Percentiles rank a stretch among this genome's conserved stretches.
phyloP scores from a whole-genome alignment of 1,284 basidiomycete genomes.

The Uromyces viciae-fabae region DNA sequence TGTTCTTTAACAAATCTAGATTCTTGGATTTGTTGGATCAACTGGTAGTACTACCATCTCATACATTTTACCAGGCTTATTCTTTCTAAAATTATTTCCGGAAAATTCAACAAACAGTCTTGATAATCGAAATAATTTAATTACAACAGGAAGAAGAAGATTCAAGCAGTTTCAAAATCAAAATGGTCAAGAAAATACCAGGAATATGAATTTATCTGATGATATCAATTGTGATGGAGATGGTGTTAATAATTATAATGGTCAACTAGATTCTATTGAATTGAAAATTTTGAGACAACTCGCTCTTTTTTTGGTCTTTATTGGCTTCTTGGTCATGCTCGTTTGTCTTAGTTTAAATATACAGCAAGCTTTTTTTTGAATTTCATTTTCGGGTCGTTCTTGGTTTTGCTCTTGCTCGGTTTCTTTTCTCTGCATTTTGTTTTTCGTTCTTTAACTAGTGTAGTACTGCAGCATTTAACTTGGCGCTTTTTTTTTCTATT shows the following conservation, averaged over 20 bases:
- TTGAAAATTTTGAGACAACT: constrained; percentile 60
- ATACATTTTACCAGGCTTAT: constrained; percentile 75
- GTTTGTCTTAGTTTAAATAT: constrained; percentile 62
- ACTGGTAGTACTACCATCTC: constrained; percentile 94
- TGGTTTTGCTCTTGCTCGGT: background rate
- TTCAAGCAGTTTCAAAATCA: background rate
- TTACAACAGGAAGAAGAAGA: background rate
- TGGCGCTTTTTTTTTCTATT: background rate
- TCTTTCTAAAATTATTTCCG: constrained; percentile 32
- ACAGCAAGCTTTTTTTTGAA: constrained; percentile 32
- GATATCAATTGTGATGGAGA: too few relatives aligned
- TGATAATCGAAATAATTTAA: background rate
- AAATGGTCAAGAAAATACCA: background rate
- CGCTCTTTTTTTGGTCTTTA: constrained; percentile 67
- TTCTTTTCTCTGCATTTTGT: background rate
- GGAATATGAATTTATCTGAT: too few relatives aligned
- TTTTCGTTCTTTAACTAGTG: background rate
- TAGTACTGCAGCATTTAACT: background rate
- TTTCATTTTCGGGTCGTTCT: background rate
- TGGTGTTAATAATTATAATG: background rate
- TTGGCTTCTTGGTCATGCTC: constrained; percentile 75
- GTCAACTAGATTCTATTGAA: constrained; percentile 15
- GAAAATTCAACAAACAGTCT: background rate
- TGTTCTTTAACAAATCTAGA: constrained; percentile 52
- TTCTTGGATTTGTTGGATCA: constrained; percentile 91